Conservation (phyloP, 176 grass and related monocot genomes). For the Olyra latifolia region DNA sequence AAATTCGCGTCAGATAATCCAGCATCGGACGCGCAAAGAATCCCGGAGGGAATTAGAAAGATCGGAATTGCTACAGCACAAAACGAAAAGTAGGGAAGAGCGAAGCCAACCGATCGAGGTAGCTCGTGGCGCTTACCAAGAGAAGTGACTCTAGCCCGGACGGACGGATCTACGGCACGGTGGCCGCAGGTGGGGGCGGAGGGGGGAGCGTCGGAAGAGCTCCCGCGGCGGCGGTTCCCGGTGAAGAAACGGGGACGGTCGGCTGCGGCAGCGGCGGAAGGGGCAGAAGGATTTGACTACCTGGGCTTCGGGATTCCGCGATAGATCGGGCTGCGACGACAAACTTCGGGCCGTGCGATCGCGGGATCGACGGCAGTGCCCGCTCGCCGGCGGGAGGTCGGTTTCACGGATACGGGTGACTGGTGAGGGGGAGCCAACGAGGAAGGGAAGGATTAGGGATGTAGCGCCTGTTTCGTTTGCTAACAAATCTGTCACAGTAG, state of each 20-base stretch:
- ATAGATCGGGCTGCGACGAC: background rate
- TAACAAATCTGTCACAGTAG: too few species aligned
- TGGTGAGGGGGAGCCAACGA: background rate
- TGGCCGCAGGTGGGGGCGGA: too few species aligned
- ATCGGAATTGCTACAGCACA: background rate
- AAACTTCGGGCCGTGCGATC: background rate
- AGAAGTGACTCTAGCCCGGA: background rate
- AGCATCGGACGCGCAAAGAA: background rate
- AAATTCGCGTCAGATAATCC: background rate
- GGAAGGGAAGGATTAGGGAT: background rate
- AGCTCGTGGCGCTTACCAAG: background rate
- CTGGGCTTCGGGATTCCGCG: background rate
- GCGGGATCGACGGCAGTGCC: slow-evolving; percentile 4
- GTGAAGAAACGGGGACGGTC: background rate
- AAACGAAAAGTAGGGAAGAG: background rate
- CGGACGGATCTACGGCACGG: background rate
- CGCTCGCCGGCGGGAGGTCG: slow-evolving; percentile 13
- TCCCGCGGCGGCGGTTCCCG: background rate
- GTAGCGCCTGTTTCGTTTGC: too few species aligned
- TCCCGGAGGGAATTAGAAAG: background rate
- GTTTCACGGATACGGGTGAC: background rate
- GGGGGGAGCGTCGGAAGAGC: background rate
- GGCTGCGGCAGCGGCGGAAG: background rate
- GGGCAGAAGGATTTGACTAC: background rate
- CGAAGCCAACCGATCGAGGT: background rate